Evolutionary conservation across 768 basidiomycete genomes (phyloP).

Genomic region (Kwoniella pini): DNA sequence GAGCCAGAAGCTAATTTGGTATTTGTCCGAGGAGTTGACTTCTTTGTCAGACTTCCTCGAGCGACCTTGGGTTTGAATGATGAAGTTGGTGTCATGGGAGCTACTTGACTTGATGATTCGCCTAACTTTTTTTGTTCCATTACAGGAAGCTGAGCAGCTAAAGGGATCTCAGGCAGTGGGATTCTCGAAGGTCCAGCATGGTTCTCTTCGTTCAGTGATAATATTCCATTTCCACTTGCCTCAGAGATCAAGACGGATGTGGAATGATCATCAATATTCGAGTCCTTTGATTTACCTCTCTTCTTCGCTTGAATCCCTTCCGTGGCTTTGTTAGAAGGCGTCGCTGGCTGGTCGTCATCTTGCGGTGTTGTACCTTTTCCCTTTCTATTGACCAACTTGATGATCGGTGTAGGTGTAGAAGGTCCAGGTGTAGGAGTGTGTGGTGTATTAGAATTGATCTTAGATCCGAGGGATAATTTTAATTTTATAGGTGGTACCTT

Average conservation of each 20-base stretch:
- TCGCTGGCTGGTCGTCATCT: background rate
- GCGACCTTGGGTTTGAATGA: background rate
- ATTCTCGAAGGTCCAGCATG: slow-evolving; percentile 11
- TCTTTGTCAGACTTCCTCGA: background rate
- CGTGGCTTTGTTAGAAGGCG: background rate
- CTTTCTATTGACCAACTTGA: slow-evolving; percentile 6
- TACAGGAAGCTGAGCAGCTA: background rate
- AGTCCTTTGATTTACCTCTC: slow-evolving; percentile 4
- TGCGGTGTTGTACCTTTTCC: slow-evolving; percentile 12
- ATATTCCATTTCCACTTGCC: too few relatives aligned
- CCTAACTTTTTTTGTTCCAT: background rate
- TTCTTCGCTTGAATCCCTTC: slow-evolving; percentile 13
- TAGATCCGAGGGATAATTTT: slow-evolving; percentile 57
- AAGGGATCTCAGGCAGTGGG: background rate
- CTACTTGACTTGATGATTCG: background rate
- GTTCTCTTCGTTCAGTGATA: background rate
- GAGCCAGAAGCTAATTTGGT: slow-evolving; percentile 10
- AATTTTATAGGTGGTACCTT: slow-evolving; percentile 60
- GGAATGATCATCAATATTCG: background rate
- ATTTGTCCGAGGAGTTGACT: too few relatives aligned
- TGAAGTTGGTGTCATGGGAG: background rate
- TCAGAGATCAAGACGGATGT: too few relatives aligned
- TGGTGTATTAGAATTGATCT: background rate
- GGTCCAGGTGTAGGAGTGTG: slow-evolving; percentile 1
- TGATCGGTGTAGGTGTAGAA: background rate